These are phyloP conservation scores for Plasmodium gallinaceum DNA, from an alignment of 169 alveolate species.

Conservation along the genomic window DNA sequence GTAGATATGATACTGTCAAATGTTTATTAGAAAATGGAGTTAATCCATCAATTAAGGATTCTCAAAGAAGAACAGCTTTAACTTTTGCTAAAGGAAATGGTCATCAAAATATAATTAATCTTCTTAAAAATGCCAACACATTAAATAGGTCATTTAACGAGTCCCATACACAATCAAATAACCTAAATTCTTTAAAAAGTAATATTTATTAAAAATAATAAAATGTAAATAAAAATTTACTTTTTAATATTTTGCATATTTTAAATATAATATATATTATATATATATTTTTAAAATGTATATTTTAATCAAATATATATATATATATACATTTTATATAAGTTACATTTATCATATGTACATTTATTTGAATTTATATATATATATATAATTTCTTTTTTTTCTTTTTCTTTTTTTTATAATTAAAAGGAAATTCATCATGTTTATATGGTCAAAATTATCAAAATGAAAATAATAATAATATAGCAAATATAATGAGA, in stretches of 20 bases:
- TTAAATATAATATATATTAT: too few species aligned
- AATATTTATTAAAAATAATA: too few species aligned
- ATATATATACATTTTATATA: too few species aligned
- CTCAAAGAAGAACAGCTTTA: slow-evolving; percentile 91
- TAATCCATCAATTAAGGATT: slow-evolving; percentile 89
- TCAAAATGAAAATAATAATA: not conserved
- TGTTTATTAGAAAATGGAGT: slow-evolving; percentile 91
- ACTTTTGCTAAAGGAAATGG: slow-evolving; percentile 92
- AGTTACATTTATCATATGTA: too few species aligned
- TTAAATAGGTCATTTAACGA: slow-evolving; percentile 9
- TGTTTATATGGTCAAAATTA: not conserved
- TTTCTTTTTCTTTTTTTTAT: not conserved
- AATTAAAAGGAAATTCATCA: slow-evolving; percentile 5
- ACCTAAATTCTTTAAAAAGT: slow-evolving; percentile 9
- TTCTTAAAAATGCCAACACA: slow-evolving; percentile 79
- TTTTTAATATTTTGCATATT: too few species aligned
- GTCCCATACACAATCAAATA: slow-evolving; percentile 5
- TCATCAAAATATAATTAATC: slow-evolving; percentile 89
- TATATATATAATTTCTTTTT: too few species aligned
- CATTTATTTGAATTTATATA: too few species aligned
- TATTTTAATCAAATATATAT: too few species aligned
- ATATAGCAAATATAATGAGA: not conserved
- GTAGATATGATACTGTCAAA: slow-evolving; percentile 91
- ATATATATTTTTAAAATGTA: too few species aligned
- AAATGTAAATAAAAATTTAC: too few species aligned